phyloP scores from a whole-genome alignment of 164 flowering plant genomes.

The Sextonia rubra region DNA sequence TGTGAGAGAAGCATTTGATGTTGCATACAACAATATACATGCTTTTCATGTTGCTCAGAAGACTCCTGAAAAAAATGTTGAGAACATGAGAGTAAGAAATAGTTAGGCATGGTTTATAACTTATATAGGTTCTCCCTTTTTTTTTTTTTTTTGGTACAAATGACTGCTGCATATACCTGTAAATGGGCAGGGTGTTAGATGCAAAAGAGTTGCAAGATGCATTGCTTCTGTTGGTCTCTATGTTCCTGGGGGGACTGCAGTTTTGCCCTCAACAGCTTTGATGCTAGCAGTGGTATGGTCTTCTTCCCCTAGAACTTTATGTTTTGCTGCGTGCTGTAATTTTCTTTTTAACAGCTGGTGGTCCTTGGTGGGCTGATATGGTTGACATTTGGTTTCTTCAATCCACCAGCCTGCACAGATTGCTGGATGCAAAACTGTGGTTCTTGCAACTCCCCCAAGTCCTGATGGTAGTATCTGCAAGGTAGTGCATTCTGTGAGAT shows the following conservation, averaged over 20 bases:
- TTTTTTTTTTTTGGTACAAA: not conserved
- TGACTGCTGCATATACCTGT: not conserved
- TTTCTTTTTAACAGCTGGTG: slow-evolving; percentile 2
- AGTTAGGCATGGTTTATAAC: not conserved
- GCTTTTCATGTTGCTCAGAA: slow-evolving; percentile 93
- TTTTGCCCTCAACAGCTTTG: slow-evolving; percentile 94
- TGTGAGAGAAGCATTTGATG: slow-evolving; percentile 85
- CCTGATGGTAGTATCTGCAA: slow-evolving; percentile 87
- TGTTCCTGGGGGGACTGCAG: slow-evolving; percentile 99
- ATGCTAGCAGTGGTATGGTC: slow-evolving; percentile 87
- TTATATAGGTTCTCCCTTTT: not conserved
- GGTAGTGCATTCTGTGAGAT: slow-evolving; percentile 36
- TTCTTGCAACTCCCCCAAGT: slow-evolving; percentile 93
- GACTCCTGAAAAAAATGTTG: slow-evolving; percentile 63
- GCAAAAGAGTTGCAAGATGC: slow-evolving; percentile 87
- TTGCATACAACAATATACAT: slow-evolving; percentile 84
- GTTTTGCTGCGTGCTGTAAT: slow-evolving; percentile 8
- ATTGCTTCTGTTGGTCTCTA: slow-evolving; percentile 91
- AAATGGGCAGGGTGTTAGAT: slow-evolving; percentile 73
- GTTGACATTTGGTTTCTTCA: slow-evolving; percentile 29
- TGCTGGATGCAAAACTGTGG: slow-evolving; percentile 90
- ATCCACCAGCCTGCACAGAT: slow-evolving; percentile 86
- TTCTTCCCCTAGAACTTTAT: not conserved
- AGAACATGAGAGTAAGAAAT: slow-evolving; percentile 77
- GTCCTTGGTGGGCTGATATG: slow-evolving; percentile 11